Percentiles rank a stretch among this genome's conserved stretches.
These are phyloP conservation scores for Camellia lanceoleosa DNA, from an alignment of 148 eudicot species.

Conservation along the genomic window DNA sequence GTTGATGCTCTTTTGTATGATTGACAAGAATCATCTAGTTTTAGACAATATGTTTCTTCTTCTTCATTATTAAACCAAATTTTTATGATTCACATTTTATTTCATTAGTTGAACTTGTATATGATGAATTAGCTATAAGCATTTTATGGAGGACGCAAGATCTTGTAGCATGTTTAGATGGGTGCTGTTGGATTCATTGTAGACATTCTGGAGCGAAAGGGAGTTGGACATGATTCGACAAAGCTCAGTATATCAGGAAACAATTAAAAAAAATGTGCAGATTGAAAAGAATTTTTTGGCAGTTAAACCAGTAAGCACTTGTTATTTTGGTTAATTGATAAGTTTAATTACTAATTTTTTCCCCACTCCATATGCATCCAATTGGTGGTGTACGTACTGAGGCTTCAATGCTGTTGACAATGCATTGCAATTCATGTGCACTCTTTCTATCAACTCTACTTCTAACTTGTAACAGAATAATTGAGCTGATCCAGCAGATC, in stretches of 20 bases:
- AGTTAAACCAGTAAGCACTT: constrained; percentile 45
- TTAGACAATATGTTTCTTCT: neutral
- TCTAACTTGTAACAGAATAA: neutral
- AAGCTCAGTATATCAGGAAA: constrained; percentile 56
- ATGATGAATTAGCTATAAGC: neutral
- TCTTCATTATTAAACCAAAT: neutral
- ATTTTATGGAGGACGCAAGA: neutral
- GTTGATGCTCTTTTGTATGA: neutral
- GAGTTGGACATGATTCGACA: constrained; percentile 66
- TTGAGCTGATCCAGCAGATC: neutral
- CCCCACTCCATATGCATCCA: neutral
- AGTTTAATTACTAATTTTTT: neutral
- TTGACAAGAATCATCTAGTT: neutral
- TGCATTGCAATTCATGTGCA: neutral
- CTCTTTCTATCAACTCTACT: neutral
- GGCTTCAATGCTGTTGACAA: neutral
- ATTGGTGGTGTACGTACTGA: neutral
- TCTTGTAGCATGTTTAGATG: constrained; percentile 1
- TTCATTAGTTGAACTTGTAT: neutral
- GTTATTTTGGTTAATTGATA: neutral
- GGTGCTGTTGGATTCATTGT: constrained; percentile 10
- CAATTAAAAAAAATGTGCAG: constrained; percentile 40
- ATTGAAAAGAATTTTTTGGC: constrained; percentile 49
- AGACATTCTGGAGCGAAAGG: constrained; percentile 69
- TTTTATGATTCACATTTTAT: neutral